Evolutionary conservation across 2,329 filamentous ascomycete species (phyloP), one percentile per base, ranked within the genome.

Genomic region (Penicillium occitanis): DNA sequence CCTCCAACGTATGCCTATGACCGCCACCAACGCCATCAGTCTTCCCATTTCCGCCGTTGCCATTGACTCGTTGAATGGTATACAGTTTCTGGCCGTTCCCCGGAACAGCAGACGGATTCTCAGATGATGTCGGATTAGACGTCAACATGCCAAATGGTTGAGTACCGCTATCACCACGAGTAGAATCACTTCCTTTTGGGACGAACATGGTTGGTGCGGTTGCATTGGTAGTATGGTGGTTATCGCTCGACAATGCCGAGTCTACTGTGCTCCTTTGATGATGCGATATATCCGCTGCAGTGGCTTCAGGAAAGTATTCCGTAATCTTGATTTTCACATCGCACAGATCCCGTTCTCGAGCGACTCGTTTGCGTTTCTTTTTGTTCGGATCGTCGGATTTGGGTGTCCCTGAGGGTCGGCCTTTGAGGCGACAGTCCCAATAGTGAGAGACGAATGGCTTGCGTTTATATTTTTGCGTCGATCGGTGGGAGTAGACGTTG

Each of bases 301-400:
- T 51, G 10, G 75, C 79, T 44, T 84, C 86, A 10, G 89, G 86
- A 63, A 90, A 89, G 78, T 91, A 91, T 76, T 93, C 91, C 2
- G 90, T 92, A 67, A 93, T 91, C 76, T 93, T 93, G 76, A 93
- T 92, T 79, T 93, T 93, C 69, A 93, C 91, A 76, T 93, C 90
- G 75, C 91, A 94, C n/a, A 93, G 83, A 78, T 93, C 90, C 13
- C 90, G 84, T 76, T 91, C 88, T 50, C 91, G 84, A n/a, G 89
- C 89, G 42, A 85, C 87, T 30, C 91, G 87, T 78, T 92, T 93
- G 44, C 91, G 85, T 77, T 92, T 93, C 83, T 92, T 93, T 81
- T 92, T 93, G 75, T 87, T 88, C 0, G 91, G 91, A 71, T 93
- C 90, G 57, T 90, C 87, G 0, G 90, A 91, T 75, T 93, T 93